These are phyloP conservation scores for Rosa hybrid DNA, from an alignment of 331 rosid species.

Conservation along the genomic window DNA sequence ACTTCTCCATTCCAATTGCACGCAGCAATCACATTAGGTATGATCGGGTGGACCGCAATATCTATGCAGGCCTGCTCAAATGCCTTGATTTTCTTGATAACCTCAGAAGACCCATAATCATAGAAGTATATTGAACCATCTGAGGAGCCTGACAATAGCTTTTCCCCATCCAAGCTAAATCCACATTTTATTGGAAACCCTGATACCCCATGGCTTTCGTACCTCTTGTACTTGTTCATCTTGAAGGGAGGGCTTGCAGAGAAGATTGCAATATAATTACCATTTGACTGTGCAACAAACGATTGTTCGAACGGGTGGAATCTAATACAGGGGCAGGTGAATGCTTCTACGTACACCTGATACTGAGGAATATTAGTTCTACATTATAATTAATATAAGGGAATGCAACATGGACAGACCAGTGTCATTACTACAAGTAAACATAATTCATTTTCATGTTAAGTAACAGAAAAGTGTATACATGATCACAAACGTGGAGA, in stretches of 20 bases:
- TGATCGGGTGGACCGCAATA: conserved; percentile 62
- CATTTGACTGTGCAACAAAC: conserved; percentile 88
- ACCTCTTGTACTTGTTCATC: conserved; percentile 85
- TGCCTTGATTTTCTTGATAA: conserved; percentile 72
- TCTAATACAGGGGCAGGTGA: conserved; percentile 78
- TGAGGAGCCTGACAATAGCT: conserved; percentile 76
- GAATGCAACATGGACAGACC: background rate
- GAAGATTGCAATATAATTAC: conserved; percentile 75
- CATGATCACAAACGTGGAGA: background rate
- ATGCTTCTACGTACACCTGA: conserved; percentile 94
- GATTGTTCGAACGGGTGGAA: conserved; percentile 68
- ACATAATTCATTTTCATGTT: background rate
- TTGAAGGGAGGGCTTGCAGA: conserved; percentile 72
- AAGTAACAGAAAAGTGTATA: background rate
- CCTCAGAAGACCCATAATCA: conserved; percentile 58
- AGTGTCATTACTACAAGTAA: background rate
- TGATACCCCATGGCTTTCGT: conserved; percentile 69
- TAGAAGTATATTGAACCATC: conserved; percentile 76
- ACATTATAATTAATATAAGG: background rate
- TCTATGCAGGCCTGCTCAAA: conserved; percentile 70
- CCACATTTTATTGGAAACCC: conserved; percentile 83
- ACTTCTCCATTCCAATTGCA: conserved; percentile 82
- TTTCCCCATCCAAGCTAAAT: conserved; percentile 77
- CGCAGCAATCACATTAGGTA: conserved; percentile 76
- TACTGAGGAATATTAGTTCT: conserved; percentile 26